Percentiles rank a stretch among this genome's conserved stretches.
These are phyloP conservation scores for Saccharomycopsis capsularis DNA, from an alignment of 805 yeast genomes.

Conservation along the genomic window DNA sequence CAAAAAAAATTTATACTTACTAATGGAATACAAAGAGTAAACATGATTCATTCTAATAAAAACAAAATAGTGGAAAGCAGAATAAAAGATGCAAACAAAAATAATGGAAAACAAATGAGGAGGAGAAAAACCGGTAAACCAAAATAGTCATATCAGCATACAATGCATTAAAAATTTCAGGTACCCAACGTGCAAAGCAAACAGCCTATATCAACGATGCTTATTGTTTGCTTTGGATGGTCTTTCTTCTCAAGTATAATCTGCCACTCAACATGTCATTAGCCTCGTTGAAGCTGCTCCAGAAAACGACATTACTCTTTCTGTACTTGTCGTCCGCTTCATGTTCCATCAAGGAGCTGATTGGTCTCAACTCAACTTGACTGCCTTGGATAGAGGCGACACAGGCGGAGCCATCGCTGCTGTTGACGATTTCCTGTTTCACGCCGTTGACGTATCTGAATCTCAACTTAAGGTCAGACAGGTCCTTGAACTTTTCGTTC, in stretches of 20 bases:
- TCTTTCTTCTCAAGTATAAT: constrained; percentile 37
- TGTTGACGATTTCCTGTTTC: constrained; percentile 38
- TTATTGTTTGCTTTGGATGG: no score
- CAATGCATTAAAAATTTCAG: no score
- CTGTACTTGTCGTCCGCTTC: constrained; percentile 57
- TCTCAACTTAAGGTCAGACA: constrained; percentile 41
- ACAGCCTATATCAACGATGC: no score
- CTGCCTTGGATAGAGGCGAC: constrained; percentile 71
- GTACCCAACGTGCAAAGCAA: no score
- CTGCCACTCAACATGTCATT: constrained; percentile 72
- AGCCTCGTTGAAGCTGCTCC: constrained; percentile 53
- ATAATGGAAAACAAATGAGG: no score
- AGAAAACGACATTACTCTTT: constrained; percentile 63
- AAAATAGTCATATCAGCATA: no score
- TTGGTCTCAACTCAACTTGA: constrained; percentile 48
- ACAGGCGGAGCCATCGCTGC: constrained; percentile 39
- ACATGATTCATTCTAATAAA: no score
- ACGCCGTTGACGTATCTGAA: constrained; percentile 45
- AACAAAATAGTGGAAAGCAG: no score
- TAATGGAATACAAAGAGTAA: no score
- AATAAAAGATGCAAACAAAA: no score
- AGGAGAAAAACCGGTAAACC: no score
- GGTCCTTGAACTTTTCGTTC: constrained; percentile 23
- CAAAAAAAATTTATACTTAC: no score
- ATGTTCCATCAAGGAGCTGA: constrained; percentile 48